Base-by-base conservation (phyloP, 1,139 yeast genomes). In the Chernovozyma sophiae-reginae region DNA sequence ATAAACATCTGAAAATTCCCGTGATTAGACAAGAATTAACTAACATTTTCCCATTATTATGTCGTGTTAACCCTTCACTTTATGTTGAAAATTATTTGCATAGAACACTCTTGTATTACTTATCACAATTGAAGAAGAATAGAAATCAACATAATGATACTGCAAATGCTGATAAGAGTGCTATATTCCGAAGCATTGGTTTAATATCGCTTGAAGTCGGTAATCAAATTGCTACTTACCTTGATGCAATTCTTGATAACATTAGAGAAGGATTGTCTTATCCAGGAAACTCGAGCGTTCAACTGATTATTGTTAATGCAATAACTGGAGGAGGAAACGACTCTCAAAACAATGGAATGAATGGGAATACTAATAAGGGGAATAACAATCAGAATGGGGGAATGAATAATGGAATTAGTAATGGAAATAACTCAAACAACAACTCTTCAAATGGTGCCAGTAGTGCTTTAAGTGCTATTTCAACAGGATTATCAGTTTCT, bases 61-160 rank as follows among this genome's bases (percentile, higher is more conserved):
- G 97, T 34, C 72, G 79, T 35, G 92, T 85, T 47, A 84, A 86
- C 47, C 79, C 90, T 0, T 77, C 75, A 28, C 72, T 80, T 36
- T 94, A 92, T 60, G 86, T 87, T 13, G 86, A 82, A 45, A 78
- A 79, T 49, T 89, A 86, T 52, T 69, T 92, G 55, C 96, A 87
- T 52, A 74, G 86, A 45, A 82, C 95, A 3, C 72, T 90, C 60
- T 70, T 81, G 25, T 85, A 86, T 58, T 82, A 89, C 52, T 70
- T 90, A 40, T 74, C 85, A 1, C 95, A 86, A 49, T 67, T 94
- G 49, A 86, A 83, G 52, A 81, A 83, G 46, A 80, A 77, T 47
- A 77, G 77, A 40, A 63, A 55, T 35, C 70, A 62, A 36, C 69
- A 68, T 42, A 60, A 49, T 35, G 74, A 69, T 35, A 43, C 57